Conservation (phyloP, 2,329 filamentous ascomycete genomes). For the Colletotrichum sp. region DNA sequence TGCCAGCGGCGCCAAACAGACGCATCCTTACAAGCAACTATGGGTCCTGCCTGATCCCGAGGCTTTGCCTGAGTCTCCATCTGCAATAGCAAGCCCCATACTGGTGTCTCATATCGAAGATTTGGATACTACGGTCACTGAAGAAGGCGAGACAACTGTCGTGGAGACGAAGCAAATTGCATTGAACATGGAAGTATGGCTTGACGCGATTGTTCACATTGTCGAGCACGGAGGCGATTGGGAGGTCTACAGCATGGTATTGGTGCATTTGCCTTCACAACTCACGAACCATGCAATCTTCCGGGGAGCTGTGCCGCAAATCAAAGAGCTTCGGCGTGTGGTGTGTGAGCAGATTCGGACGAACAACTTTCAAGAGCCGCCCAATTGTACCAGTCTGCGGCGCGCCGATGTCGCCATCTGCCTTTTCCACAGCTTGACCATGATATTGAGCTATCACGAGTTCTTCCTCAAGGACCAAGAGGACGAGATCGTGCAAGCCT, state of each 20-base stretch:
- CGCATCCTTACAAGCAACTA: conserved; percentile 51
- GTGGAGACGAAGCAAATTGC: conserved; percentile 40
- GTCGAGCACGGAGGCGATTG: conserved; percentile 76
- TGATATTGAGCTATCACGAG: conserved; percentile 88
- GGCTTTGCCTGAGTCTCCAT: conserved; percentile 55
- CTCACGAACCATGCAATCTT: conserved; percentile 91
- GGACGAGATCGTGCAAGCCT: conserved; percentile 86
- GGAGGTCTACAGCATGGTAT: conserved; percentile 90
- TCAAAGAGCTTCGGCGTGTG: conserved; percentile 76
- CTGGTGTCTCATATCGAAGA: conserved; percentile 47
- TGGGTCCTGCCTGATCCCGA: conserved; percentile 65
- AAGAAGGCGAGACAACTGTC: conserved; percentile 1
- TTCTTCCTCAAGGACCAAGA: conserved; percentile 85
- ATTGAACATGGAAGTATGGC: conserved; percentile 70
- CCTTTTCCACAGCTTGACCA: conserved; percentile 84
- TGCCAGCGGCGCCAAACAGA: conserved; percentile 41
- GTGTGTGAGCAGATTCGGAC: conserved; percentile 84
- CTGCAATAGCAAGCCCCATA: conserved; percentile 53
- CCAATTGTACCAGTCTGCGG: conserved; percentile 76
- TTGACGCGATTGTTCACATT: conserved; percentile 79
- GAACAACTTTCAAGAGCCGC: conserved; percentile 82
- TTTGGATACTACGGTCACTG: conserved; percentile 14
- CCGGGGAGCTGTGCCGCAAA: conserved; percentile 71
- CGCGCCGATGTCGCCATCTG: conserved; percentile 90
- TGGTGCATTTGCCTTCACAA: conserved; percentile 86